Evolutionary conservation across 768 basidiomycete species (phyloP).

Genomic region (Termitomyces sp.): DNA sequence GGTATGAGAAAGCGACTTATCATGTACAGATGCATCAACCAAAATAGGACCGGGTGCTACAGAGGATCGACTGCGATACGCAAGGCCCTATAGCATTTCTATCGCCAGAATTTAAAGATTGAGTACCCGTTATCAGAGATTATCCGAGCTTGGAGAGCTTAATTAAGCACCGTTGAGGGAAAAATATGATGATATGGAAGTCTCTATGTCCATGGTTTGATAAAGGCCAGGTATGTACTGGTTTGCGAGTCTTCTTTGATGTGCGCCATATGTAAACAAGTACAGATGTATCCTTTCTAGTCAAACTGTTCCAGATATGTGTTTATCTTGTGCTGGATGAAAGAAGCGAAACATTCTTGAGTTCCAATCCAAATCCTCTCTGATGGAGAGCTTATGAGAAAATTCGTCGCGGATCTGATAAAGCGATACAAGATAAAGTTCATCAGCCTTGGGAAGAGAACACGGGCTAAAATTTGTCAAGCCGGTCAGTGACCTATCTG

Average conservation of each 20-base stretch:
- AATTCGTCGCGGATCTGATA: too few species aligned
- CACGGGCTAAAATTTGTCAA: background rate
- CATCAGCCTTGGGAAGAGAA: background rate
- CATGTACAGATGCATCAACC: background rate
- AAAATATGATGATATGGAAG: background rate
- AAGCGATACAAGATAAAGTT: background rate
- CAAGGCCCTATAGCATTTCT: background rate
- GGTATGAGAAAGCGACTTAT: background rate
- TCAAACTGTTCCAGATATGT: background rate
- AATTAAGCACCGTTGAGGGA: too few species aligned
- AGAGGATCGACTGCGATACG: background rate
- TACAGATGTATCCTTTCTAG: background rate
- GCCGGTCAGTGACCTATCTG: background rate
- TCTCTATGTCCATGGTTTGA: background rate
- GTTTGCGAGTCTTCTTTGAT: background rate
- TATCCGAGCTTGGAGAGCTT: too few species aligned
- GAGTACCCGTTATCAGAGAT: background rate
- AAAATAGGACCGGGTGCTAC: background rate
- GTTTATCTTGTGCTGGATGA: background rate
- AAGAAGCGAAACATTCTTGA: too few species aligned
- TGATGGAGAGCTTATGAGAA: too few species aligned
- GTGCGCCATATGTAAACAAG: background rate
- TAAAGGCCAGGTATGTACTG: background rate
- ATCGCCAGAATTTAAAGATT: background rate
- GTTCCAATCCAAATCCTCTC: background rate